Evolutionary conservation across 2,329 filamentous ascomycete genomes (phyloP).

Genomic region (Alternaria ethzedia): DNA sequence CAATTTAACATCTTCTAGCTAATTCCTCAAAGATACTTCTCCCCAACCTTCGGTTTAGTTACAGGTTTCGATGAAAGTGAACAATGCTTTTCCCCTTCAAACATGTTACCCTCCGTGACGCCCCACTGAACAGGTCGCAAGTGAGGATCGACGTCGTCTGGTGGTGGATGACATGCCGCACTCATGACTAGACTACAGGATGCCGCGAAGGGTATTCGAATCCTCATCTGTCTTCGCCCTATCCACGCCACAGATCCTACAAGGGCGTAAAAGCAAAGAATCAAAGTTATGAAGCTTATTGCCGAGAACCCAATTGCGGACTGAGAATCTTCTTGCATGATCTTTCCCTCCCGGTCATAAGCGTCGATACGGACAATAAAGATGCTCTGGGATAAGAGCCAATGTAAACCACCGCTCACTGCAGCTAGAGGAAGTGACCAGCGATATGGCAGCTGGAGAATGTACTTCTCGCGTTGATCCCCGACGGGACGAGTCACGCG

Average conservation of each 20-base stretch:
- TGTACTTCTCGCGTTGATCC: background rate
- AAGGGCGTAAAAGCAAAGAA: background rate
- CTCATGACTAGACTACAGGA: constrained; percentile 61
- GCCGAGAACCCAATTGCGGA: background rate
- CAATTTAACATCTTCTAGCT: too few species aligned
- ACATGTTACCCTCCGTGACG: background rate
- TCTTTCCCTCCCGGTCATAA: background rate
- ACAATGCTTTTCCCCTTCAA: background rate
- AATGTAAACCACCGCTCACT: background rate
- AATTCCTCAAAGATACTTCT: background rate
- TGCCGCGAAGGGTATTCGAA: constrained; percentile 80
- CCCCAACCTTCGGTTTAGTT: background rate
- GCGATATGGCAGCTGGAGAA: background rate
- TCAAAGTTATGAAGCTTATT: background rate
- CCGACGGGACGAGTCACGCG: background rate
- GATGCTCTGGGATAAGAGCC: background rate
- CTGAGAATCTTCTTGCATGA: background rate
- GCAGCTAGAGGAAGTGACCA: background rate
- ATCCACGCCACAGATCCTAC: background rate
- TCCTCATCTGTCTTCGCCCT: constrained; percentile 65
- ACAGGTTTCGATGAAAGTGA: background rate
- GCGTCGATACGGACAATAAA: background rate
- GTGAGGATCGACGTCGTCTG: constrained; percentile 11
- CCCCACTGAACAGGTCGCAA: constrained; percentile 33
- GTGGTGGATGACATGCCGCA: constrained; percentile 28